Conservation (phyloP, 768 basidiomycete genomes). For the Rhodotorula paludigena region DNA sequence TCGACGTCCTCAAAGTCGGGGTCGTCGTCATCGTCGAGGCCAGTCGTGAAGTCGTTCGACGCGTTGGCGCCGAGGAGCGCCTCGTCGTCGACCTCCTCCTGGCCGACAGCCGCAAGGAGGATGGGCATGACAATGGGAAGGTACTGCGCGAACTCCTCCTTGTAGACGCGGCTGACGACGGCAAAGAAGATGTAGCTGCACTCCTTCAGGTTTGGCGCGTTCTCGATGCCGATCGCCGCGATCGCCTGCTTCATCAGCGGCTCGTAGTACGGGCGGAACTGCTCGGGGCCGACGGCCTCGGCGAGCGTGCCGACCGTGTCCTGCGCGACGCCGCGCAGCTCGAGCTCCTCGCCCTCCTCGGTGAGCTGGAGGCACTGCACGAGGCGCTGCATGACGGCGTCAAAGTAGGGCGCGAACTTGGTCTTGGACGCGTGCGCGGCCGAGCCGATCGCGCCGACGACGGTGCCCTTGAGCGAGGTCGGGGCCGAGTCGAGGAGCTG, state of each 20-base stretch:
- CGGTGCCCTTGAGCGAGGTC: conserved; percentile 81
- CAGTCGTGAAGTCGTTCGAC: conserved; percentile 48
- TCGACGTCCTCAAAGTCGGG: conserved; percentile 55
- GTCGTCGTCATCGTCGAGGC: conserved; percentile 57
- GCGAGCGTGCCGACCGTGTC: conserved; percentile 98
- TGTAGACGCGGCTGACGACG: conserved; percentile 95
- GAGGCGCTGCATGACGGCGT: conserved; percentile 79
- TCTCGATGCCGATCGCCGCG: conserved; percentile 75
- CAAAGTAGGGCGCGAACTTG: conserved; percentile 89
- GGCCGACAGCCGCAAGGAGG: conserved; percentile 63
- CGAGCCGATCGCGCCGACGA: conserved; percentile 95
- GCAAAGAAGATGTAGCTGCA: conserved; percentile 98
- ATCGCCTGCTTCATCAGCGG: conserved; percentile 94
- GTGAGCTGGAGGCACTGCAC: conserved; percentile 80
- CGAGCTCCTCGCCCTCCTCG: conserved; percentile 83
- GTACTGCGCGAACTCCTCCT: conserved; percentile 84
- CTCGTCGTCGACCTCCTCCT: conserved; percentile 70
- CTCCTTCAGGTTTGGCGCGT: conserved; percentile 77
- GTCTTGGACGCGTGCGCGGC: conserved; percentile 93
- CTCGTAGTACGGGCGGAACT: conserved; percentile 92
- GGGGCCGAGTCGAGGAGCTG: conserved; percentile 80
- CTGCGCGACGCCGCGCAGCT: conserved; percentile 94
- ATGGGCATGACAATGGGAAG: conserved; percentile 79
- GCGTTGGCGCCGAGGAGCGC: conserved; percentile 44
- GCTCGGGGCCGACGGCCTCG: conserved; percentile 88